Evolutionary conservation across 164 flowering plant species (phyloP).

Genomic region (Dillenia suffruticosa): DNA sequence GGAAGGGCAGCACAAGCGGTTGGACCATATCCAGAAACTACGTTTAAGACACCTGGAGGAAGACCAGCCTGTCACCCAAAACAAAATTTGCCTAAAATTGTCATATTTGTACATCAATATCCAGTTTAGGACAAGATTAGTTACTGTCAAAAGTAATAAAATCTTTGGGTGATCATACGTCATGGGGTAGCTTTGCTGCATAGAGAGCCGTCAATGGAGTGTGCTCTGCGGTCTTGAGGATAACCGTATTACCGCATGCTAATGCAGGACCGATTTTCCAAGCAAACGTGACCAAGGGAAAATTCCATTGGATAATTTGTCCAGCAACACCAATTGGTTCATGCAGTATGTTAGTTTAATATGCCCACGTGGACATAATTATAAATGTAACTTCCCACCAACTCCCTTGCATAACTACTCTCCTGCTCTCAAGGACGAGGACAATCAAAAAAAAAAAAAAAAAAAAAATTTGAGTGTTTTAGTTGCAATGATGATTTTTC

Average conservation of each 20-base stretch:
- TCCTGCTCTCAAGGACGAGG: too few relatives aligned
- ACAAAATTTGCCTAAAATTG: background rate
- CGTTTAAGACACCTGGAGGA: constrained; percentile 79
- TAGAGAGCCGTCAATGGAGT: constrained; percentile 81
- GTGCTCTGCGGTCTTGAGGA: constrained; percentile 80
- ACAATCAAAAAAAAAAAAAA: too few relatives aligned
- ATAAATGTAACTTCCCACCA: too few relatives aligned
- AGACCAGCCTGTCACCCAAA: constrained; percentile 57
- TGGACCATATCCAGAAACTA: constrained; percentile 80
- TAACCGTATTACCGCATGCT: constrained; percentile 76
- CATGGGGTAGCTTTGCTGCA: constrained; percentile 58
- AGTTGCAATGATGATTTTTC: too few relatives aligned
- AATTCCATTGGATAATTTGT: constrained; percentile 90
- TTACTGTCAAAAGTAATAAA: too few relatives aligned
- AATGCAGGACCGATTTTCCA: constrained; percentile 95
- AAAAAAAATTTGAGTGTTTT: too few relatives aligned
- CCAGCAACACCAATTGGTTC: constrained; percentile 92
- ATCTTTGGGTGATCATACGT: constrained; percentile 30
- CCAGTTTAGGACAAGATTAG: too few relatives aligned
- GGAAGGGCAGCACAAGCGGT: constrained; percentile 89
- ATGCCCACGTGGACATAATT: too few relatives aligned
- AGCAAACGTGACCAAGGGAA: constrained; percentile 64
- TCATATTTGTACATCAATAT: background rate
- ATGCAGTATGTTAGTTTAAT: too few relatives aligned
- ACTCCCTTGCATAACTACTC: too few relatives aligned